phyloP scores from a whole-genome alignment of 225 moss, liverwort and hornwort genomes.

The Takakia lepidozioides region DNA sequence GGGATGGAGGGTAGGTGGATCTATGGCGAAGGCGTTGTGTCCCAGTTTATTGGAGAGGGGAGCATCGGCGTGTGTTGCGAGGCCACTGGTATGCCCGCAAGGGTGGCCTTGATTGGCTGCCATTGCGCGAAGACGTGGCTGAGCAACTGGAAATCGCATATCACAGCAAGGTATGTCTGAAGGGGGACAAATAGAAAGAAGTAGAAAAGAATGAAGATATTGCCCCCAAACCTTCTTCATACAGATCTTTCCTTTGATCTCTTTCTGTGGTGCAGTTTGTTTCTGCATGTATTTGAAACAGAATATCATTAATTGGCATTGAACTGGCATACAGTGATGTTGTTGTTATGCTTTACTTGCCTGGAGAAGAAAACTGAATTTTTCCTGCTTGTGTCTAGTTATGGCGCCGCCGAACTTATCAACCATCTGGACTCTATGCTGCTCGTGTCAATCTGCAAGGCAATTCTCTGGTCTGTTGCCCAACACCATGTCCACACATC shows the following conservation, averaged over 20 bases:
- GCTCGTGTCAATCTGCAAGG: constrained; percentile 87
- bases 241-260: too few relatives aligned
- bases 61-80: constrained; percentile 86
- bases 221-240: too few relatives aligned
- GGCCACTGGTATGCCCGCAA: constrained; percentile 98
- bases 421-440: constrained; percentile 95
- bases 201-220: too few relatives aligned
- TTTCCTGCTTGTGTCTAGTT: constrained; percentile 44
- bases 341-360: too few relatives aligned
- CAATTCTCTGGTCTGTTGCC: constrained; percentile 61
- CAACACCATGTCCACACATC: too few relatives aligned
- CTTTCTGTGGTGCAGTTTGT: too few relatives aligned
- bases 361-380: too few relatives aligned
- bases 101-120: constrained; percentile 98
- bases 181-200: too few relatives aligned
- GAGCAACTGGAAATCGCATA: constrained; percentile 98
- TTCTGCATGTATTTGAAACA: too few relatives aligned
- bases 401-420: constrained; percentile 84
- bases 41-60: constrained; percentile 99
- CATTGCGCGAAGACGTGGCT: constrained; percentile 88
- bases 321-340: too few relatives aligned
- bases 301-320: too few relatives aligned
- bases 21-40: constrained; percentile 80
- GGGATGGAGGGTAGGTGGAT: constrained; percentile 52
- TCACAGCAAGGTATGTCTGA: constrained; percentile 83